Conservation (phyloP, 2,329 filamentous ascomycete species). For the Phyllosticta citrichinensis region DNA sequence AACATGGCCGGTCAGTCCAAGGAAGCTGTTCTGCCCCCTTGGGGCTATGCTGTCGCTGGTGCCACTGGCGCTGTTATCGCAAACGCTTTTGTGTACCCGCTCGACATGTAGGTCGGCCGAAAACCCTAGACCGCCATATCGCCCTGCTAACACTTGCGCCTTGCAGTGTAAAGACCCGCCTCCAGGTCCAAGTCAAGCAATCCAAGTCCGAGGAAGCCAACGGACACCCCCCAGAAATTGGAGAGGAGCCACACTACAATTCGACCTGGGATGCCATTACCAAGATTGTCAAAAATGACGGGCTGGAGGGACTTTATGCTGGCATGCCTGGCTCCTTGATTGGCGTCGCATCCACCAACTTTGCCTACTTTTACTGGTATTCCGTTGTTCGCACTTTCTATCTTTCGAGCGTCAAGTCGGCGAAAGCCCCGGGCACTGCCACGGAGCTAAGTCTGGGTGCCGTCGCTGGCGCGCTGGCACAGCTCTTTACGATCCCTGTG, state of each 20-base stretch:
- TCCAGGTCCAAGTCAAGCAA: constrained; percentile 84
- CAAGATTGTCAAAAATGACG: constrained; percentile 75
- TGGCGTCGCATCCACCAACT: constrained; percentile 94
- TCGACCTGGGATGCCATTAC: constrained; percentile 81
- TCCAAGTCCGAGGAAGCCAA: constrained; percentile 22
- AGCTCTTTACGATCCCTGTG: constrained; percentile 93
- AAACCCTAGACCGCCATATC: background rate
- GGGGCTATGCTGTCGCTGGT: constrained; percentile 87
- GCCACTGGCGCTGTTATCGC: constrained; percentile 88
- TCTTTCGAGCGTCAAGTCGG: constrained; percentile 46
- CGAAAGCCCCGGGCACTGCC: constrained; percentile 62
- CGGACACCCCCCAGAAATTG: constrained; percentile 32
- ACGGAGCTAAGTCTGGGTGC: constrained; percentile 79
- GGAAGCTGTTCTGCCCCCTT: constrained; percentile 65
- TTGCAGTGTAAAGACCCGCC: constrained; percentile 79
- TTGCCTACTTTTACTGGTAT: constrained; percentile 99
- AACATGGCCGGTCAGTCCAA: constrained; percentile 52
- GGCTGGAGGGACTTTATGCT: constrained; percentile 71
- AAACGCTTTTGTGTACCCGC: constrained; percentile 89
- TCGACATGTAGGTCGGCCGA: constrained; percentile 71
- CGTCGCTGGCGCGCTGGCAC: constrained; percentile 77
- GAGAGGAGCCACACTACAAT: constrained; percentile 62
- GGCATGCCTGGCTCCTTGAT: constrained; percentile 80
- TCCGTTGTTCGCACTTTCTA: constrained; percentile 78
- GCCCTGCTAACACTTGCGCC: background rate